Evolutionary conservation across 768 basidiomycete genomes (phyloP), one percentile per base, ranked within the genome.

Genomic region (Suillus variegatus): DNA sequence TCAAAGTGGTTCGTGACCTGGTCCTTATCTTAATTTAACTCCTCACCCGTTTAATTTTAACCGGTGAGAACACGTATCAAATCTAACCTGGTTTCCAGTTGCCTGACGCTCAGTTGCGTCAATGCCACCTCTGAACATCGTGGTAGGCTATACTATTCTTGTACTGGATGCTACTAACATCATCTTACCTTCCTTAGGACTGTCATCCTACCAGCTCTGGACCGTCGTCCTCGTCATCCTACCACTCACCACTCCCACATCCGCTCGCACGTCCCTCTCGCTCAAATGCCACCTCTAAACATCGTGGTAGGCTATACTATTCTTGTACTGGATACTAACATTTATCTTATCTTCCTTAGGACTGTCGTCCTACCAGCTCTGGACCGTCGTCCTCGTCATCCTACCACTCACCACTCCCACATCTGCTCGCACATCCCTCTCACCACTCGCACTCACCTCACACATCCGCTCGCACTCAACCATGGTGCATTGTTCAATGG

Each of bases 321-420:
- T 55, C 89, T 99, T 65, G 89, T 99, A 38, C 82, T 97, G 72
- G 97, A 98, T 77, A 98, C 97, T 61, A 98, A 99, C 79, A 93
- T 28, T 98, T 65, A 82, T 99, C 0, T 84, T 99, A 16, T 91
- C 93, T 0, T 94, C 47, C 47, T 46, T 46, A 93, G 0, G 4
- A 75, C 88, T 0, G 80, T 91, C 69, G 83, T 99, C 65, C 80
- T 97, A 66, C 0, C 35, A 35, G 35, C 8, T 35, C 82, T 97
- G 72, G 97, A 99, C 77, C 79, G 92, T 98, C 65, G 81, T 99
- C 0, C 84, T 99, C 13, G 25, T 25, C 91, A 93, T 0, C 0
- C 82, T 98, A 4, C 75, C 87, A 0, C 80, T 91, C 69, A 16
- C 16, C 12, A 41, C 16, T 41, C 35, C 35, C 35, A 36, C 35